Evolutionary conservation across 2,329 filamentous ascomycete genomes (phyloP), one percentile per base, ranked within the genome.

Genomic region (Aspergillus pseudotamarii): DNA sequence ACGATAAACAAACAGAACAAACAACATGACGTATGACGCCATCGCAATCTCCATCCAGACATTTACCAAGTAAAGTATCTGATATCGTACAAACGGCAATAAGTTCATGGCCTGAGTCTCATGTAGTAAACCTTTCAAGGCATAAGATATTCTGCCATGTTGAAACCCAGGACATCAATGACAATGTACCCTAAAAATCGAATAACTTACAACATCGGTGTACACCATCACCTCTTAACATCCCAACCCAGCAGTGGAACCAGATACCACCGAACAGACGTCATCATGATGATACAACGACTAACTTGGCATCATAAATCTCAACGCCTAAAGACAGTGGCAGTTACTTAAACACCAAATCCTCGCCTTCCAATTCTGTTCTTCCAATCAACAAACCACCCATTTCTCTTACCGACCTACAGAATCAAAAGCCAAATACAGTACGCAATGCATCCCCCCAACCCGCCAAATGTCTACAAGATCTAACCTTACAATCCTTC

Each of bases 301-400:
- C 11, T 19, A 32, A 30, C 46, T 11, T 30, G 30, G 28, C 43
- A 46, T 21, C 21, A 21, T 46, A 8, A 12, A 46, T n/a, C 38
- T 3, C 19, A 19, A 5, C 0, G 10, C 14, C 23, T 51, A 14
- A 34, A 50, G 14, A 26, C 45, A 28, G 16, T 23, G 23, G 5
- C 23, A 28, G 38, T 23, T 53, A 21, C 48, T 55, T 45, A 64
- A 64, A 61, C 60, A 54, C 58, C 61, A 53, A 21, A 51, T 55
- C 30, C 23, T 26, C 21, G 28, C 45, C 4, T 26, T 5, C 45
- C 45, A 48, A n/a, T 3, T 19, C 38, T 9, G 8, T 41, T 8
- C 38, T 41, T n/a, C 16, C 19, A 41, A 19, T 8, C 38, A 41
- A 41, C 38, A 41, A 41, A 1, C 14, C 34, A 6, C 34, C 34